These are phyloP conservation scores for Xylaria arbuscula DNA, from an alignment of 2,329 filamentous ascomycete species.

Conservation along the genomic window DNA sequence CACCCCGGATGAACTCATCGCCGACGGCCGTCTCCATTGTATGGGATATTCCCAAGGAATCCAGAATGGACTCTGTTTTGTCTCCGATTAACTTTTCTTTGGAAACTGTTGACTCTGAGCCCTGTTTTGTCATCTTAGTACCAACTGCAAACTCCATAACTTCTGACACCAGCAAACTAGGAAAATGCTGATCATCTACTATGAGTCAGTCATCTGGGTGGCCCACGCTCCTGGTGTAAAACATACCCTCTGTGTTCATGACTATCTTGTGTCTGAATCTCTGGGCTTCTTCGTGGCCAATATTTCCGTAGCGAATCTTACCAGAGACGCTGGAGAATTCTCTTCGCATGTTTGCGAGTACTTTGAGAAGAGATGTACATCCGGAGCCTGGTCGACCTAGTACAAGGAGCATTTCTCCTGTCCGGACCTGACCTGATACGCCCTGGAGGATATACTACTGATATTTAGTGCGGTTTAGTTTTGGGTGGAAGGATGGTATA, in stretches of 20 bases:
- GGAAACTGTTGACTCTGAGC: slow-evolving; percentile 74
- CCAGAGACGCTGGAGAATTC: slow-evolving; percentile 3
- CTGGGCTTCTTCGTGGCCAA: neutral
- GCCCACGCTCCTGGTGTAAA: neutral
- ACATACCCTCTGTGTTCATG: slow-evolving; percentile 5
- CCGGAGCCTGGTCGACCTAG: slow-evolving; percentile 8
- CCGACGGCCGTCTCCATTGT: slow-evolving; percentile 51
- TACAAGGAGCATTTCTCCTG: slow-evolving; percentile 57
- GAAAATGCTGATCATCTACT: slow-evolving; percentile 76
- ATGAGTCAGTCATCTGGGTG: neutral
- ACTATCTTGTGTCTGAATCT: slow-evolving; percentile 12
- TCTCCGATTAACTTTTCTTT: slow-evolving; percentile 56
- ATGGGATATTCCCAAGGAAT: slow-evolving; percentile 53
- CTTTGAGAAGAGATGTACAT: slow-evolving; percentile 14
- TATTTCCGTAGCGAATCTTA: slow-evolving; percentile 7
- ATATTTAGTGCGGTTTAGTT: neutral
- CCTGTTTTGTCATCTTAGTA: slow-evolving; percentile 51
- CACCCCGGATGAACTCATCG: slow-evolving; percentile 5
- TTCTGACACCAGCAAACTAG: slow-evolving; percentile 73
- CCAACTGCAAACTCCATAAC: slow-evolving; percentile 72
- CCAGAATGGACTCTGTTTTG: slow-evolving; percentile 5
- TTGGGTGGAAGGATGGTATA: neutral
- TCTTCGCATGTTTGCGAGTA: slow-evolving; percentile 4
- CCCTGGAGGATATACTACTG: slow-evolving; percentile 21
- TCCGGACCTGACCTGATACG: slow-evolving; percentile 45